Evolutionary conservation across 225 moss, liverwort and hornwort genomes (phyloP), one percentile per base, ranked within the genome.

Genomic region (Rhytidiadelphus loreus): DNA sequence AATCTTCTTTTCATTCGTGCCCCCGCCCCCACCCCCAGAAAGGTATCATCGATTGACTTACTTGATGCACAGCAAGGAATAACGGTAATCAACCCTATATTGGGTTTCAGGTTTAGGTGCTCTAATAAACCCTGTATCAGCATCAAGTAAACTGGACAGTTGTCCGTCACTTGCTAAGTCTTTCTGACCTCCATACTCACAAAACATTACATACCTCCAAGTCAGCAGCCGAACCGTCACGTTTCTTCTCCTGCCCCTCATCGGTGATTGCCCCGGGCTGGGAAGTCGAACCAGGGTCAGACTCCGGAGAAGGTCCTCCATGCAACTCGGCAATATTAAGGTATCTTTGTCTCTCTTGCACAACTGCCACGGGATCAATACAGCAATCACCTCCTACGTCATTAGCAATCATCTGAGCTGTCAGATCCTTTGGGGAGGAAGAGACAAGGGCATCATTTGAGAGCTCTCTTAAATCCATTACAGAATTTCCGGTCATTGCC

Each of bases 131-230:
- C 11, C 62, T 81, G n/a, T 76, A 60, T n/a, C 33, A 29, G 82
- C 88, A 88, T 77, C 39, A 85, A 91, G 79, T 35, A 33, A 55
- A 66, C 60, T 32, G 82, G n/a, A 85, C 58, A 70, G 39, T 28
- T 58, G 73, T 86, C n/a, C 22, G 79, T 81, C 79, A 90, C 90
- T 90, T 81, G 85, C 89, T n/a, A 82, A 70, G 70, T 30, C 32
- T 82, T 88, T 76, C 87, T 80, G 66, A 60, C 56, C 76, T 12
- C 66, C 37, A 21, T 76, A 76, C 84, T 46, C 78, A 84, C 82
- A 56, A 50, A 80, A 69, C 28, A 85, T 52, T 71, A 17, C 74
- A 44, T 87, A 83, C 91, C 82, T 91, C 80, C 80, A 75, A 55
- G 86, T n/a, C 85, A 90, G 88, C 85, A 85, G 39, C 75, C 60